Evolutionary conservation across 176 grass and related monocot genomes (phyloP).

Genomic region (Oryza meyeriana): DNA sequence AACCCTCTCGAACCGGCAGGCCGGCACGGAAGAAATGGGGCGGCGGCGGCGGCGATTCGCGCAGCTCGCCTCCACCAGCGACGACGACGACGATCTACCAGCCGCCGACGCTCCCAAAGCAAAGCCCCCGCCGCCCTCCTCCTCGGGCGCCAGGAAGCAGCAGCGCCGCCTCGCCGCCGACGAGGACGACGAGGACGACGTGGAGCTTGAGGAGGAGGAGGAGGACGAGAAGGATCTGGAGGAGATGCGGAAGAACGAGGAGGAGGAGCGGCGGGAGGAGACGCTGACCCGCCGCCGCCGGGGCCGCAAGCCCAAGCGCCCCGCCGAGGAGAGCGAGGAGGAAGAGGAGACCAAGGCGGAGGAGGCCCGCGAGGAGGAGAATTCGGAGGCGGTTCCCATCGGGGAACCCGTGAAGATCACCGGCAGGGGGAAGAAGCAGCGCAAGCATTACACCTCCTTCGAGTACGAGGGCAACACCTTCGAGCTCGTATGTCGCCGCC

Average conservation of each 20-base stretch:
- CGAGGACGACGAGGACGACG: conserved; percentile 39
- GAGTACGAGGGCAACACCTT: conserved; percentile 89
- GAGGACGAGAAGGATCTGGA: conserved; percentile 56
- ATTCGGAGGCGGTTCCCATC: conserved; percentile 51
- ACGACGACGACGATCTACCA: conserved; percentile 45
- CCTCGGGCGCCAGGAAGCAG: conserved; percentile 30
- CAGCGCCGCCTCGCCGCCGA: conserved; percentile 21
- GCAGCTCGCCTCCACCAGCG: conserved; percentile 57
- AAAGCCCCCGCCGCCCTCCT: conserved; percentile 1
- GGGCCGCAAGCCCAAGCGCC: conserved; percentile 32
- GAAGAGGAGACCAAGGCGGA: conserved; percentile 43
- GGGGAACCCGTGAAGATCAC: conserved; percentile 64
- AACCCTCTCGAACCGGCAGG: not conserved
- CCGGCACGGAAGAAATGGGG: conserved; percentile 50
- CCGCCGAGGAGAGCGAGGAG: conserved; percentile 34
- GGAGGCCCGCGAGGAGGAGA: conserved; percentile 52
- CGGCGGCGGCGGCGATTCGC: conserved; percentile 64
- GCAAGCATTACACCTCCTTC: conserved; percentile 69
- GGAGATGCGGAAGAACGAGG: conserved; percentile 50
- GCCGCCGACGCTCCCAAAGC: conserved; percentile 10
- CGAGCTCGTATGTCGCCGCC: conserved; percentile 52
- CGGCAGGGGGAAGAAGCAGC: conserved; percentile 74
- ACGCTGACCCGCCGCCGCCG: conserved; percentile 40
- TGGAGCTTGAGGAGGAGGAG: conserved; percentile 51
- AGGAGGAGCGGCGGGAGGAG: conserved; percentile 47